Evolutionary conservation across 192 early-diverging fungal genomes (phyloP).

Genomic region (Rhizophlyctis rosea): DNA sequence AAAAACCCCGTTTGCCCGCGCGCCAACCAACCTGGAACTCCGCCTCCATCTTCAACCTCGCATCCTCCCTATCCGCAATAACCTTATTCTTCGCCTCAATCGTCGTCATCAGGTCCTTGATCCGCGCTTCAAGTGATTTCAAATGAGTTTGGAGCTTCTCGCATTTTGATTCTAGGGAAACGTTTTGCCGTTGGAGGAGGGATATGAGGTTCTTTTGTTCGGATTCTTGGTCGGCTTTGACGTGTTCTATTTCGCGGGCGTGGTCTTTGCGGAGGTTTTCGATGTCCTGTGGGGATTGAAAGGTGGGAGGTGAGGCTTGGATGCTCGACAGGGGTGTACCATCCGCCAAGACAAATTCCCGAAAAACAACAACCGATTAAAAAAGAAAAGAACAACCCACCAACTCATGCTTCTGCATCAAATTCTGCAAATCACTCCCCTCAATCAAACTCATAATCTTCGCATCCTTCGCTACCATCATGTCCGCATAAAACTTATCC

Average conservation of each 20-base stretch:
- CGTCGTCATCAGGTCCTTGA: constrained; percentile 49
- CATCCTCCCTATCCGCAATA: constrained; percentile 50
- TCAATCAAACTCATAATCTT: constrained; percentile 66
- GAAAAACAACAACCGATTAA: constrained; percentile 2
- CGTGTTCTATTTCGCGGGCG: constrained; percentile 53
- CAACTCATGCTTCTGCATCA: constrained; percentile 65
- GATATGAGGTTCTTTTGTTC: constrained; percentile 55
- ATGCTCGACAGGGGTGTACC: neutral
- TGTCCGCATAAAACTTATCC: constrained; percentile 62
- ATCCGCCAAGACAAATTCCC: neutral
- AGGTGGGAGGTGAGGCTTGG: neutral
- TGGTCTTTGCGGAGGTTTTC: constrained; percentile 60
- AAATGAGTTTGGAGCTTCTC: constrained; percentile 59
- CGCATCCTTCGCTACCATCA: constrained; percentile 67
- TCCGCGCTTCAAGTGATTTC: constrained; percentile 51
- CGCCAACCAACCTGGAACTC: constrained; percentile 41
- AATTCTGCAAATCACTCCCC: constrained; percentile 53
- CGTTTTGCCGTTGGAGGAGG: constrained; percentile 59
- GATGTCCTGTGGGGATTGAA: constrained; percentile 44
- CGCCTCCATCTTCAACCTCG: constrained; percentile 29
- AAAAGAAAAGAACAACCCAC: constrained; percentile 22
- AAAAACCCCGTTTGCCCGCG: neutral
- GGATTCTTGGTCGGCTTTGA: constrained; percentile 60
- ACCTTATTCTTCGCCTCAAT: constrained; percentile 54
- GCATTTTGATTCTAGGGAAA: constrained; percentile 54